Evolutionary conservation across 202 grass and related monocot genomes (phyloP), one percentile per base, ranked within the genome.

Genomic region (Cymbopogon flexuosus): DNA sequence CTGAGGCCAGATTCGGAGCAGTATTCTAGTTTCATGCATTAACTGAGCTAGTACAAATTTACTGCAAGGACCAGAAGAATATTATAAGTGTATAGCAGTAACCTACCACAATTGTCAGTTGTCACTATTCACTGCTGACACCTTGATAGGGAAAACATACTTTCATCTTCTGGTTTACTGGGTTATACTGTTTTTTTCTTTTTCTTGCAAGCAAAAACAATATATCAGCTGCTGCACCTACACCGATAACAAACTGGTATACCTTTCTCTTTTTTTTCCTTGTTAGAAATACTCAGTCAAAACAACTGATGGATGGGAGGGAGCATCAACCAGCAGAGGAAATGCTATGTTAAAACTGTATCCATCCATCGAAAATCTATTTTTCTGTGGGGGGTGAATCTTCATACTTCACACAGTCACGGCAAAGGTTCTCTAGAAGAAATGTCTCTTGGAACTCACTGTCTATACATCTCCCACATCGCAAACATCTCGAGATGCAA

Each of bases 381-480:
- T 83, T 86, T 77, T 56, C 75, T 31, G 36, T 1, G 0, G 54
- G 5, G 79, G 42, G 19, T 27, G 62, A 73, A 49, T n/a, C 79
- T 42, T 29, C n/a, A 14, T 33, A 75, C 69, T 54, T 60, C 80
- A 83, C 92, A 98, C 95, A 98, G 40, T 24, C 82, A 10, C 41
- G 82, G 72, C 96, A 99, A 59, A 88, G 35, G 47, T 42, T 79
- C 10, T 87, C 87, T 37, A 99, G 52, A 62, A 35, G 80, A 84
- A 99, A 99, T 21, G 93, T 93, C 81, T 99, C 96, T 2, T 75
- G 62, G 40, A 85, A 99, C 47, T 59, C 72, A 36, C 83, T 81
- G 47, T 84, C 61, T 57, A 96, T 85, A 75, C 96, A 99, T 86
- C 72, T 88, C 64, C 96, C 96, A 74, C 96, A 99, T 1, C 23